These are phyloP conservation scores for Candida smagusa DNA, from an alignment of 1,139 yeast species.

Conservation along the genomic window DNA sequence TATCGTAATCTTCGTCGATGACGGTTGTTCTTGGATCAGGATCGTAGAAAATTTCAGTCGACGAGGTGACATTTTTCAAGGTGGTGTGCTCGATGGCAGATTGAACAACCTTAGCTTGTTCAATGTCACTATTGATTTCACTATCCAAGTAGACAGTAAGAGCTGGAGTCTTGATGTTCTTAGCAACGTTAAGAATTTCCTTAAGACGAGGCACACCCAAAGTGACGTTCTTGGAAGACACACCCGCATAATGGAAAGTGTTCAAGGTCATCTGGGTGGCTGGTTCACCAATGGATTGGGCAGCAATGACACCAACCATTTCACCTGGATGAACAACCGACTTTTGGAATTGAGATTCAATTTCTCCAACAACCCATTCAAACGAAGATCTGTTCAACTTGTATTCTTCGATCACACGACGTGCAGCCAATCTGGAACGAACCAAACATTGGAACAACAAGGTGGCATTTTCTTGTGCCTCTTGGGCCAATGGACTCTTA, in stretches of 20 bases:
- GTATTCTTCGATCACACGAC: slow-evolving; percentile 90
- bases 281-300: slow-evolving; percentile 99
- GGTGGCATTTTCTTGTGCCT: slow-evolving; percentile 93
- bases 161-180: slow-evolving; percentile 98
- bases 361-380: slow-evolving; percentile 93
- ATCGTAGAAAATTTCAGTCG: slow-evolving; percentile 94
- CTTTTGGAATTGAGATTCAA: slow-evolving; percentile 89
- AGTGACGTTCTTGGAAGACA: slow-evolving; percentile 96
- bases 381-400: slow-evolving; percentile 81
- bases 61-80: slow-evolving; percentile 91
- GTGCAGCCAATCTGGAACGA: slow-evolving; percentile 86
- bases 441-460: slow-evolving; percentile 85
- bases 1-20: slow-evolving; percentile 93
- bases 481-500: slow-evolving; percentile 63
- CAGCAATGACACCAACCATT: slow-evolving; percentile 99
- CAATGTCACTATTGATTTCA: slow-evolving; percentile 83
- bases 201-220: slow-evolving; percentile 99
- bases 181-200: slow-evolving; percentile 98
- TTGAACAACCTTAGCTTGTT: slow-evolving; percentile 90
- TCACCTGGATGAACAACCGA: slow-evolving; percentile 98
- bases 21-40: slow-evolving; percentile 97
- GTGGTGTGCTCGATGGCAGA: slow-evolving; percentile 97
- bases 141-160: slow-evolving; percentile 84
- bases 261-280: slow-evolving; percentile 99
- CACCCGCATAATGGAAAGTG: slow-evolving; percentile 99